A percentile compares a stretch with the other conserved stretches of the same genome.
Evolutionary conservation across 768 basidiomycete genomes (phyloP).

Genomic region (Daedaleopsis nitida): DNA sequence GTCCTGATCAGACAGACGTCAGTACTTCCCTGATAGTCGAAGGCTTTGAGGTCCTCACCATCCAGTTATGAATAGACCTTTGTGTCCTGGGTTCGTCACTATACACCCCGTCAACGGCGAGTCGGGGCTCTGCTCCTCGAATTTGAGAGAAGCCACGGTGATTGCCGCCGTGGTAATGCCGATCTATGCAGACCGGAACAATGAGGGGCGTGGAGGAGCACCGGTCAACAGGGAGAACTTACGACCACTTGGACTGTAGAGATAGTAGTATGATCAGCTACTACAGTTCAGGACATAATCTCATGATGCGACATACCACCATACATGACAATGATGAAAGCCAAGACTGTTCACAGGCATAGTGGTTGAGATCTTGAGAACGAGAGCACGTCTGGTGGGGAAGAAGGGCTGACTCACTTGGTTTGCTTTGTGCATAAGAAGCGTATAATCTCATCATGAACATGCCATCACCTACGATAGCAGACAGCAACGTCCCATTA

Average conservation of each 20-base stretch:
- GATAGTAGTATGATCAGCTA: background rate
- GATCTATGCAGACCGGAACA: background rate
- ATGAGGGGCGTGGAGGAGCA: background rate
- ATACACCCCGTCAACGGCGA: conserved; percentile 7
- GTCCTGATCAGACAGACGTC: background rate
- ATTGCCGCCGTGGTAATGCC: background rate
- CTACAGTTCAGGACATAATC: background rate
- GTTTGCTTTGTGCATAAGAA: conserved; percentile 6
- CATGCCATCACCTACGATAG: conserved; percentile 8
- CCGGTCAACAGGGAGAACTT: background rate
- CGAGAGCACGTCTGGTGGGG: background rate
- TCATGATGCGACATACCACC: background rate
- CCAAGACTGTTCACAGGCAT: background rate
- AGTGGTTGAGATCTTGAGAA: background rate
- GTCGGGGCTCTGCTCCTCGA: background rate
- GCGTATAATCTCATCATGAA: conserved; percentile 15
- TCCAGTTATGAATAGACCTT: background rate
- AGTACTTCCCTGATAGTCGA: background rate
- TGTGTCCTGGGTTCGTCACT: background rate
- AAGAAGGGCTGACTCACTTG: background rate
- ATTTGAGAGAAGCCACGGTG: background rate
- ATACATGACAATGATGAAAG: background rate
- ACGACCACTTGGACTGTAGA: conserved; percentile 6
- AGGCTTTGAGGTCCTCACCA: background rate
- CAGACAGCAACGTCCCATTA: conserved; percentile 11